Base-by-base conservation (phyloP, 2,329 filamentous ascomycete genomes). In the Westerdykella ornata region DNA sequence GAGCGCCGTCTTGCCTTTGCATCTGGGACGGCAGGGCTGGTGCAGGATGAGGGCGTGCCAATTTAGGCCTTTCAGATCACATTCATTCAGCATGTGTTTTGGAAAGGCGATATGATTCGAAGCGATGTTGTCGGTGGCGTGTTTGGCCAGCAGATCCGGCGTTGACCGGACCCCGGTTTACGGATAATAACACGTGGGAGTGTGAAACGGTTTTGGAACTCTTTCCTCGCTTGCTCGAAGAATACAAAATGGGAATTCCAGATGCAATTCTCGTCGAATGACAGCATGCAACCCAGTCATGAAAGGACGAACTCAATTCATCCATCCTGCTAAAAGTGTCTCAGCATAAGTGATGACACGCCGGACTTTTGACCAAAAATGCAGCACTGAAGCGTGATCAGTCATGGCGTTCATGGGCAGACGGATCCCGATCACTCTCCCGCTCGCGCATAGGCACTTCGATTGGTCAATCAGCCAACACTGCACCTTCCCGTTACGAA, bases 161-260 rank as follows among this genome's bases (percentile, higher is more conserved):
- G 30, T 33, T 15, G 16, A 17, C 30, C 13, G 14, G 26, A 39
- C 30, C 37, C 37, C 18, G 37, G 37, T 39, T 18, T 15, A 6
- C 29, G 37, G 37, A 33, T 39, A 39, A 39, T 31, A 29, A 33
- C 37, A 39, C 37, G 37, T 39, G 37, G 37, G 37, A 32, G 14
- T 7, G 16, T 19, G 12, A 9, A 26, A 26, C 22, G 12, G 12
- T 9, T 11, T 26, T 26, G 22, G 22, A 26, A 26, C 7, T 26
- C 22, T 8, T 26, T 7, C 12, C 22, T 18, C 31, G 16, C 31
- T 33, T 15, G 14, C 14, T 33, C 31, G 7, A 33, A 33, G 8
- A 33, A 33, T 33, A 33, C 31, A 13, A 33, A 13, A 33, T 13
- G 31, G 31, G 11, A 33, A 33, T 9, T 15, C 31, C 14, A 18